These are phyloP conservation scores for Lentinus polychrous DNA, from an alignment of 1,284 basidiomycete genomes.

Conservation along the genomic window DNA sequence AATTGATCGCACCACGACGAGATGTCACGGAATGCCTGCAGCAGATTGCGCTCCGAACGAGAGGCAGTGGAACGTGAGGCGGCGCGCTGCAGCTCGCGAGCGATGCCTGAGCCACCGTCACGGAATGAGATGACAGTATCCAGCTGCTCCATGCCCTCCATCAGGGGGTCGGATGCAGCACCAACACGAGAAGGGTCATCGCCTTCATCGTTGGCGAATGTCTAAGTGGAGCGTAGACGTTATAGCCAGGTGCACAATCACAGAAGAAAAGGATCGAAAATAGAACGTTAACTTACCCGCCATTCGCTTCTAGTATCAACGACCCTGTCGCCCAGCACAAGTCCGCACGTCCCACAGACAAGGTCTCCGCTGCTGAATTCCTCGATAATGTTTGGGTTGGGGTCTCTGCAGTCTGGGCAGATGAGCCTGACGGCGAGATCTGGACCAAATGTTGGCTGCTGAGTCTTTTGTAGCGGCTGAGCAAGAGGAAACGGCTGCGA, in stretches of 20 bases:
- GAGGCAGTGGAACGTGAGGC: constrained; percentile 72
- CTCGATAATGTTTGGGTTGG: constrained; percentile 91
- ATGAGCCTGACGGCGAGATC: constrained; percentile 87
- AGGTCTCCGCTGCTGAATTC: constrained; percentile 97
- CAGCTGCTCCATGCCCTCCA: constrained; percentile 91
- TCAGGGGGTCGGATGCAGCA: constrained; percentile 86
- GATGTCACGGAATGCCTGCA: constrained; percentile 87
- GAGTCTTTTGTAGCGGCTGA: constrained; percentile 36
- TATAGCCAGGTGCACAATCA: constrained; percentile 11
- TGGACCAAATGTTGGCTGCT: constrained; percentile 60
- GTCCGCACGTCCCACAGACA: constrained; percentile 94
- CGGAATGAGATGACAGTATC: constrained; percentile 93
- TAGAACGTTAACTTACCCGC: constrained; percentile 61
- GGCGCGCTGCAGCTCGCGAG: constrained; percentile 89
- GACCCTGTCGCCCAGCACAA: constrained; percentile 92
- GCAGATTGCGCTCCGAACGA: constrained; percentile 78
- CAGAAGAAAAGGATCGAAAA: constrained; percentile 14
- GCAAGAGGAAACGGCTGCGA: constrained; percentile 71
- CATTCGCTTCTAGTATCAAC: constrained; percentile 99
- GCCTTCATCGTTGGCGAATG: constrained; percentile 98
- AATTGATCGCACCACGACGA: constrained; percentile 93
- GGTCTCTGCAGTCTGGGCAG: constrained; percentile 91
- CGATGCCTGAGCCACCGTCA: constrained; percentile 90
- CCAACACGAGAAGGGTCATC: constrained; percentile 99
- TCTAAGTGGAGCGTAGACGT: constrained; percentile 43